A percentile compares a stretch with the other conserved stretches of the same genome.
phyloP scores from a whole-genome alignment of 176 grass and related monocot species.

The Aegilops tauschii region DNA sequence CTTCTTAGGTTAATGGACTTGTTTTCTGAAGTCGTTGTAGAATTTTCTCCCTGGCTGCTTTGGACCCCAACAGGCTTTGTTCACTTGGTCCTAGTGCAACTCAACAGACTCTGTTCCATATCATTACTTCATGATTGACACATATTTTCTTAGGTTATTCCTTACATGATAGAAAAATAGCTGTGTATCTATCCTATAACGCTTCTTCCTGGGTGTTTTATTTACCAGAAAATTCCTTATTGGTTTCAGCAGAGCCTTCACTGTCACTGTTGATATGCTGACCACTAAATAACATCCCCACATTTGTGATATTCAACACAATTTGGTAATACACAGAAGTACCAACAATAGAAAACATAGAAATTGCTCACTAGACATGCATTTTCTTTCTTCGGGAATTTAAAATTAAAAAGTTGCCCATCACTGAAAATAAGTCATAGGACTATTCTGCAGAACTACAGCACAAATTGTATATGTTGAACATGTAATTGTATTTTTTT shows the following conservation, averaged over 20 bases:
- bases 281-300: background rate
- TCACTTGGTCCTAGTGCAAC: background rate
- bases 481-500: background rate
- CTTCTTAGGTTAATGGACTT: slow-evolving; percentile 7
- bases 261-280: background rate
- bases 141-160: background rate
- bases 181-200: background rate
- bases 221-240: background rate
- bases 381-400: background rate
- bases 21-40: background rate
- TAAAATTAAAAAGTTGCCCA: background rate
- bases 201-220: background rate
- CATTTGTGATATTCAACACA: background rate
- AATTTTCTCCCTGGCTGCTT: background rate
- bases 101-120: background rate
- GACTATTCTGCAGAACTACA: slow-evolving; percentile 9
- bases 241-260: background rate
- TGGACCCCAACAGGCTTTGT: background rate
- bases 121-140: background rate
- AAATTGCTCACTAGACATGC: background rate
- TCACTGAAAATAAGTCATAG: background rate
- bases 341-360: background rate
- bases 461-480: background rate
- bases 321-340: background rate
- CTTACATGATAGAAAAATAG: slow-evolving; percentile 3